phyloP scores from a whole-genome alignment of 345 rosid species.

The Citrus maxima region DNA sequence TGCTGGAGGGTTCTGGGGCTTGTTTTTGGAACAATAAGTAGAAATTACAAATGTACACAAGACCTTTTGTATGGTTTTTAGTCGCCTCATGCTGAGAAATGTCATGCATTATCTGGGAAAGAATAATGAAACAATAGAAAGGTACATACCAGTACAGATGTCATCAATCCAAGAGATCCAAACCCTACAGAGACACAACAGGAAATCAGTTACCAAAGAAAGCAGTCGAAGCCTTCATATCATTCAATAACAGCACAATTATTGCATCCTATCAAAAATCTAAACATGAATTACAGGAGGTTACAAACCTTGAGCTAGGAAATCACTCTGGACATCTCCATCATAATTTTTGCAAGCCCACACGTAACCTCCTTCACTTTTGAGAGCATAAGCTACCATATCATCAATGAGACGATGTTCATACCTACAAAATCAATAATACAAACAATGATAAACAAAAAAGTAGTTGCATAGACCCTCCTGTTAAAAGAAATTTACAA shows the following conservation, averaged over 20 bases:
- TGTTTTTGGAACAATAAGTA: not conserved
- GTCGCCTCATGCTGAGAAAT: not conserved
- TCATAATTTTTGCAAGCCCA: slow-evolving; percentile 99
- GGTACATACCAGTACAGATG: slow-evolving; percentile 80
- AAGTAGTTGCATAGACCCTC: not conserved
- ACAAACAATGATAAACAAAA: not conserved
- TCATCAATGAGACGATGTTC: slow-evolving; percentile 99
- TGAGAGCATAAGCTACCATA: slow-evolving; percentile 97
- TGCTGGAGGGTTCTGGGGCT: not conserved
- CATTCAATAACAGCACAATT: not conserved
- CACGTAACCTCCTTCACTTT: slow-evolving; percentile 98
- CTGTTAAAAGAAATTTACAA: not conserved
- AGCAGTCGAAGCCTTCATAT: not conserved
- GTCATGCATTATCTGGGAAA: not conserved
- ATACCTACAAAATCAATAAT: slow-evolving; percentile 58
- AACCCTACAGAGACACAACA: slow-evolving; percentile 49
- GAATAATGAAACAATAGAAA: not conserved
- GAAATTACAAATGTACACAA: not conserved
- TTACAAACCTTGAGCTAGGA: slow-evolving; percentile 85
- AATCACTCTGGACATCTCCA: slow-evolving; percentile 99
- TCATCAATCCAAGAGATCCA: slow-evolving; percentile 99
- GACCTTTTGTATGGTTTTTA: not conserved
- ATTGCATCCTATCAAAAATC: not conserved
- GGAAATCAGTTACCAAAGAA: slow-evolving; percentile 14
- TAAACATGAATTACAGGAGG: not conserved